Evolutionary conservation across 768 basidiomycete species (phyloP).

Genomic region (Trametes cinnabarina): DNA sequence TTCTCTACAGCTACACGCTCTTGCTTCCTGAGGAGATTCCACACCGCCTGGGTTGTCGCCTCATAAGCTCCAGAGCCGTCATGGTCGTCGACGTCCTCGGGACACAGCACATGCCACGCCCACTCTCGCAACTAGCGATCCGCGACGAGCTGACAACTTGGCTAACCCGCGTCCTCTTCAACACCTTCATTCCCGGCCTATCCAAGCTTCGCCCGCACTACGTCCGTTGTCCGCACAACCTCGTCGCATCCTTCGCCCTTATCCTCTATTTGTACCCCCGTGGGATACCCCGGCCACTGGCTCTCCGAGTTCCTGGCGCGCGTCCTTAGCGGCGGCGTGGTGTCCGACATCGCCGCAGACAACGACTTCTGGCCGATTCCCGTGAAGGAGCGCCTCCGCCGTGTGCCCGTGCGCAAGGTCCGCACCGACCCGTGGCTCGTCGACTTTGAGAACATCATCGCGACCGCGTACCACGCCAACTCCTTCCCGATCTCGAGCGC

Average conservation of each 20-base stretch:
- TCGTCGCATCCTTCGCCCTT: slow-evolving; percentile 34
- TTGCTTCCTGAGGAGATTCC: slow-evolving; percentile 30
- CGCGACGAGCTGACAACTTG: slow-evolving; percentile 33
- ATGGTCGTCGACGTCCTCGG: slow-evolving; percentile 1
- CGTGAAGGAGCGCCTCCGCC: slow-evolving; percentile 10
- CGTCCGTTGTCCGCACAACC: slow-evolving; percentile 35
- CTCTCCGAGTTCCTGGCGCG: slow-evolving; percentile 33
- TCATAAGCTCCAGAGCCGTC: slow-evolving; percentile 24
- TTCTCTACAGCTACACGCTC: slow-evolving; percentile 28
- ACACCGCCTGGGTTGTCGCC: slow-evolving; percentile 30
- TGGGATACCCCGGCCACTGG: slow-evolving; percentile 40
- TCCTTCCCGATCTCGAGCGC: slow-evolving; percentile 19
- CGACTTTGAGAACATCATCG: slow-evolving; percentile 26
- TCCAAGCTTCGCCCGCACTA: slow-evolving; percentile 23
- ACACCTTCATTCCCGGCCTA: slow-evolving; percentile 29
- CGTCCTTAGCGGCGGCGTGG: slow-evolving; percentile 27
- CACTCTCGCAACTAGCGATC: slow-evolving; percentile 23
- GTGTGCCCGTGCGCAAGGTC: slow-evolving; percentile 19
- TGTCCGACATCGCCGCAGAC: slow-evolving; percentile 31
- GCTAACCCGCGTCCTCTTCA: slow-evolving; percentile 36
- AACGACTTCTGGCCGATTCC: slow-evolving; percentile 28
- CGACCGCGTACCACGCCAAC: slow-evolving; percentile 20
- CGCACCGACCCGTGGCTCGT: slow-evolving; percentile 25
- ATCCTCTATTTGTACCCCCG: slow-evolving; percentile 33
- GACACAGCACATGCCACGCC: not conserved